Evolutionary conservation across 805 yeast genomes (phyloP).

Genomic region (Candida suzukii): DNA sequence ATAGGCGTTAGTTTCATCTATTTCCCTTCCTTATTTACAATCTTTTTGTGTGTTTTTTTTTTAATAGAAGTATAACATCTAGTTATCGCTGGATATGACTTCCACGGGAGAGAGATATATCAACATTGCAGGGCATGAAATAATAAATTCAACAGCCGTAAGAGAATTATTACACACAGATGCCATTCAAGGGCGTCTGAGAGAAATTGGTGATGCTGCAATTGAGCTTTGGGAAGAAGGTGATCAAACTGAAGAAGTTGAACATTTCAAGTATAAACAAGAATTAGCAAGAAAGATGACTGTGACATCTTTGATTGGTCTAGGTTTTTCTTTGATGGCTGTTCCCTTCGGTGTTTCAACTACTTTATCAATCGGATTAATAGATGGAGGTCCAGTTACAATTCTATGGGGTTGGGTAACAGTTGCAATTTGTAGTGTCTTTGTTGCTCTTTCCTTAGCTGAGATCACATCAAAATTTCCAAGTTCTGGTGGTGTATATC

Average conservation of each 20-base stretch:
- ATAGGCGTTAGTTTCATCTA: too few species aligned
- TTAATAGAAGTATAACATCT: too few species aligned
- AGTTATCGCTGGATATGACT: not conserved
- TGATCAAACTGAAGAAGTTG: constrained; percentile 49
- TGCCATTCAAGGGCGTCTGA: constrained; percentile 12
- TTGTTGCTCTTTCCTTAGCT: constrained; percentile 65
- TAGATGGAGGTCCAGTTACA: constrained; percentile 74
- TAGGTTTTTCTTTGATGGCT: constrained; percentile 77
- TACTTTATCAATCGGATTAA: constrained; percentile 61
- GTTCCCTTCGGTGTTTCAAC: constrained; percentile 76
- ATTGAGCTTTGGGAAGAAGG: constrained; percentile 30
- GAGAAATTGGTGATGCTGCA: constrained; percentile 20
- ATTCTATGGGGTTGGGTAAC: constrained; percentile 69
- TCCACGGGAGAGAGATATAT: not conserved
- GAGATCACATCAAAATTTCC: constrained; percentile 77
- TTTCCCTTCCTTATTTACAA: too few species aligned
- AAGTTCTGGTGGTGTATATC: constrained; percentile 69
- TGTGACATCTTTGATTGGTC: constrained; percentile 63
- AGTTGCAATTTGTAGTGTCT: constrained; percentile 54
- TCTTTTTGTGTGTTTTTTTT: too few species aligned
- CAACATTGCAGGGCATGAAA: not conserved
- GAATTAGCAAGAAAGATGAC: constrained; percentile 63
- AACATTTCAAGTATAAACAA: constrained; percentile 69
- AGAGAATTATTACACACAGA: not conserved
- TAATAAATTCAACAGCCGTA: not conserved